A percentile compares a stretch with the other conserved stretches of the same genome.
These are phyloP conservation scores for Russula sp. DNA, from an alignment of 768 basidiomycete species.

Conservation along the genomic window DNA sequence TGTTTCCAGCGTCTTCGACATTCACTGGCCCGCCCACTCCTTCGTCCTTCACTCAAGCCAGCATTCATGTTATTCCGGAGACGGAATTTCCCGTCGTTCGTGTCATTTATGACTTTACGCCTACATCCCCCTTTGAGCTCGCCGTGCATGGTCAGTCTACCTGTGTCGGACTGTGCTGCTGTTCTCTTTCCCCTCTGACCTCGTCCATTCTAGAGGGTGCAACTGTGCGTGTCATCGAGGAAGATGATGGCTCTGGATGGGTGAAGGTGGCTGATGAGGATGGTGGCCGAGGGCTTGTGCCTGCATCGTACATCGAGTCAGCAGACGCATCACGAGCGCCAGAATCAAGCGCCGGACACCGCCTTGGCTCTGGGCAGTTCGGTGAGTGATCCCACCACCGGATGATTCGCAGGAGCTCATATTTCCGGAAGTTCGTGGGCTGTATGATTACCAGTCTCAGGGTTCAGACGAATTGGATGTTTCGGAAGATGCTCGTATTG, in stretches of 20 bases:
- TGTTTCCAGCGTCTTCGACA: slow-evolving; percentile 19
- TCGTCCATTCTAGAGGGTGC: slow-evolving; percentile 48
- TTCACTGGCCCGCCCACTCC: slow-evolving; percentile 37
- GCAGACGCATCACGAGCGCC: slow-evolving; percentile 28
- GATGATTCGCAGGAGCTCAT: slow-evolving; percentile 12
- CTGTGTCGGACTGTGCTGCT: not conserved
- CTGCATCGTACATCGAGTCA: slow-evolving; percentile 70
- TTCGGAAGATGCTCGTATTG: slow-evolving; percentile 53
- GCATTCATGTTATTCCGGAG: slow-evolving; percentile 37
- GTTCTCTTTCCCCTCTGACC: not conserved
- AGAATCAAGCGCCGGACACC: slow-evolving; percentile 21
- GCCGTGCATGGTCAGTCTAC: slow-evolving; percentile 48
- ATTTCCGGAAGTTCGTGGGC: slow-evolving; percentile 55
- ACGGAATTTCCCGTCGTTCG: slow-evolving; percentile 45
- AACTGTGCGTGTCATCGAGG: slow-evolving; percentile 61
- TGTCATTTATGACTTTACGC: slow-evolving; percentile 68
- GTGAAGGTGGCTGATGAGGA: slow-evolving; percentile 58
- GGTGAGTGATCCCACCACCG: slow-evolving; percentile 38
- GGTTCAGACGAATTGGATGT: slow-evolving; percentile 66
- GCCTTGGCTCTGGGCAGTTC: slow-evolving; percentile 39
- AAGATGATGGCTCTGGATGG: slow-evolving; percentile 86
- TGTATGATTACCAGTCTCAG: slow-evolving; percentile 73
- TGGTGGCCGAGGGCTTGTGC: slow-evolving; percentile 68
- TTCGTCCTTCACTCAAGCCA: slow-evolving; percentile 50
- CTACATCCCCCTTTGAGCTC: slow-evolving; percentile 75